Evolutionary conservation across 345 rosid genomes (phyloP).

Genomic region (Mercurialis annua): DNA sequence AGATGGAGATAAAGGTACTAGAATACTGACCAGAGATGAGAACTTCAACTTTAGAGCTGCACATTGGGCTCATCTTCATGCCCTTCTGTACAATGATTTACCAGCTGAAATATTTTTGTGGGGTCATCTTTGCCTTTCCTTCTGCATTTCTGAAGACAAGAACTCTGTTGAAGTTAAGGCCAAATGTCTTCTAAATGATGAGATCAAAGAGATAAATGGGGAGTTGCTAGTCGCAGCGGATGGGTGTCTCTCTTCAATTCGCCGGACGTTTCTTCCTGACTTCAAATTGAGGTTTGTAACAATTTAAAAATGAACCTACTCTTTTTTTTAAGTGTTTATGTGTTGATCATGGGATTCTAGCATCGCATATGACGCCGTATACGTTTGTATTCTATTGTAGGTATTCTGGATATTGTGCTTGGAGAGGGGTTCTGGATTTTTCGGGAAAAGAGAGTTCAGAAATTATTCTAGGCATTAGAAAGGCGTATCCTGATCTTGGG

Average conservation of each 20-base stretch:
- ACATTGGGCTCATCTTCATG: slow-evolving; percentile 75
- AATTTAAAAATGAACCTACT: neutral
- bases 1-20: slow-evolving; percentile 36
- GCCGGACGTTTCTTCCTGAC: slow-evolving; percentile 53
- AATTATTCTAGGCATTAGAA: slow-evolving; percentile 38
- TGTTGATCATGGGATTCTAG: neutral
- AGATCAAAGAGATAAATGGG: slow-evolving; percentile 47
- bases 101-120: slow-evolving; percentile 49
- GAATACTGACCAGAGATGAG: slow-evolving; percentile 59
- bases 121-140: slow-evolving; percentile 64
- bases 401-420: slow-evolving; percentile 81
- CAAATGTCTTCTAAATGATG: slow-evolving; percentile 40
- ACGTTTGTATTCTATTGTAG: slow-evolving; percentile 26
- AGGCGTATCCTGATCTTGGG: slow-evolving; percentile 60
- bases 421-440: slow-evolving; percentile 79
- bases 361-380: neutral
- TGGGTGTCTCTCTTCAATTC: slow-evolving; percentile 68
- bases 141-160: slow-evolving; percentile 42
- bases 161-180: slow-evolving; percentile 44
- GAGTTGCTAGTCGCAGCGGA: slow-evolving; percentile 80
- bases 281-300: slow-evolving; percentile 56
- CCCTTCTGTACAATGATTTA: slow-evolving; percentile 43
- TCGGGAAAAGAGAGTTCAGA: slow-evolving; percentile 50
- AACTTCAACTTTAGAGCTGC: slow-evolving; percentile 67
- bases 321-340: neutral